Percentiles rank a stretch among this genome's conserved stretches.
These are phyloP conservation scores for Jasminum sambac DNA, from an alignment of 257 asterid genomes.

Conservation along the genomic window DNA sequence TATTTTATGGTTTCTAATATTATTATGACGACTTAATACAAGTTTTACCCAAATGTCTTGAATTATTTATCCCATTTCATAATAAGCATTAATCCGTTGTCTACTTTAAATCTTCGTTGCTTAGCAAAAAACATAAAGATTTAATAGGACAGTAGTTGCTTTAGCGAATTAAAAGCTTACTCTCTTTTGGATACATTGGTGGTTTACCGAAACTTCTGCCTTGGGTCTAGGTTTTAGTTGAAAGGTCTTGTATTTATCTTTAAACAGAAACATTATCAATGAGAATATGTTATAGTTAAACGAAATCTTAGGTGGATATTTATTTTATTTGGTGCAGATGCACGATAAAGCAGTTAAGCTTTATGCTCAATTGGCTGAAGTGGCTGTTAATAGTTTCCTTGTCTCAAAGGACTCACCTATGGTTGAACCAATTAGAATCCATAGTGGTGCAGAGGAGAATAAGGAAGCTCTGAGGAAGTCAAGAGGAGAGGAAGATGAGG, in stretches of 20 bases:
- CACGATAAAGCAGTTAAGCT: slow-evolving; percentile 87
- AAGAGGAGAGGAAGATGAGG: slow-evolving; percentile 98
- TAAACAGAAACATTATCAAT: not conserved
- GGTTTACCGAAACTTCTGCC: not conserved
- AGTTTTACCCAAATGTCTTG: not conserved
- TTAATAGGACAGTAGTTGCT: not conserved
- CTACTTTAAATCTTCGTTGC: not conserved
- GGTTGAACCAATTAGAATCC: slow-evolving; percentile 92
- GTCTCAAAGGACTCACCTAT: slow-evolving; percentile 91
- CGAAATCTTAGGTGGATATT: not conserved
- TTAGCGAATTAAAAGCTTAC: not conserved
- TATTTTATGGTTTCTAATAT: not conserved
- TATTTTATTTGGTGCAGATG: slow-evolving; percentile 58
- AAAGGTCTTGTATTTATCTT: not conserved
- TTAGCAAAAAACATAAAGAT: not conserved
- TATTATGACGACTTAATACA: not conserved
- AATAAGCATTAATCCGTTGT: not conserved
- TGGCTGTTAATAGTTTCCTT: slow-evolving; percentile 87
- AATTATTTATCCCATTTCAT: not conserved
- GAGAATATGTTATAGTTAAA: not conserved
- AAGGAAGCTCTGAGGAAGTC: slow-evolving; percentile 95
- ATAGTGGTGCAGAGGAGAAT: slow-evolving; percentile 96
- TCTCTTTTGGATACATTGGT: not conserved
- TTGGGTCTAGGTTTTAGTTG: not conserved
- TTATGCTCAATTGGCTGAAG: slow-evolving; percentile 93